Evolutionary conservation across 1,284 basidiomycete genomes (phyloP), one percentile per base, ranked within the genome.

Genomic region (Ustilago trichophora): DNA sequence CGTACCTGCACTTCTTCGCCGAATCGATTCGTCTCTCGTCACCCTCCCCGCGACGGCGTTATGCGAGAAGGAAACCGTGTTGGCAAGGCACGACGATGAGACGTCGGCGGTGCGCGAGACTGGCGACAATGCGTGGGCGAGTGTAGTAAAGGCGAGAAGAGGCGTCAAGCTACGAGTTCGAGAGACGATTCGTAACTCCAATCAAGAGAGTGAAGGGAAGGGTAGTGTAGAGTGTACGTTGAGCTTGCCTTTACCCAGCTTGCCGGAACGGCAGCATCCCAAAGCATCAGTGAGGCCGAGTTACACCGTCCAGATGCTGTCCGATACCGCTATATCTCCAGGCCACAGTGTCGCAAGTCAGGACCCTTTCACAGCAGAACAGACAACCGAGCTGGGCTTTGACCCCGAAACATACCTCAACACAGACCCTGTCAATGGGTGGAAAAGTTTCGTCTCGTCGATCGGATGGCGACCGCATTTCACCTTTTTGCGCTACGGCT

Each of bases 91-190:
- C 46, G 67, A 70, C 26, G 62, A 70, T 40, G 46, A 37, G 13
- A 38, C 62, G 3, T 65, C 62, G 3, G 45, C 40, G 2, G 41
- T 70, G 5, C 52, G 67, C 19, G 67, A 70, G 44, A 70, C 57
- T 38, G 62, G 62, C 50, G 62, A 70, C 46, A 70, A 70, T 41
- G 67, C 67, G 0, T 70, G 67, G 67, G 57, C 60, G 12, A 53
- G 49, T 18, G 67, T 70, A 8, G 60, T 70, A 27, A 65, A 65
- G 25, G 56, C 52, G 3, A 36, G 67, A 0, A 35, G 38, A 6
- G 56, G 57, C 0, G 57, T 70, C 37, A 59, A 65, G 26, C 31
- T 70, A 22, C 38, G 62, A 1, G 57, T 65, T 6, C 16, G 36
- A 0, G 67, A 70, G 32, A 43, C 27, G 13, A 41, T 29, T 3